Conservation (phyloP, 129 eudicot genomes). For the Saposhnikovia divaricata region DNA sequence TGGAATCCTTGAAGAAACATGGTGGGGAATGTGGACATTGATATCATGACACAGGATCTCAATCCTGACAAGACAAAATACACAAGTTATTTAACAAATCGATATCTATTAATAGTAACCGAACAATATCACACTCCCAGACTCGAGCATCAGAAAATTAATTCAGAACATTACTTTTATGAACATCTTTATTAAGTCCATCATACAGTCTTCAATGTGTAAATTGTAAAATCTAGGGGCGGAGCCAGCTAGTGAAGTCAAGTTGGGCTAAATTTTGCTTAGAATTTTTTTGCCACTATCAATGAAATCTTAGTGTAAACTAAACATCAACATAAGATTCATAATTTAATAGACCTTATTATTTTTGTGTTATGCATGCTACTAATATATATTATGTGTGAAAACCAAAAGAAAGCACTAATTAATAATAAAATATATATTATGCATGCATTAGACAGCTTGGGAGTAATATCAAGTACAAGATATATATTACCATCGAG, state of each 20-base stretch:
- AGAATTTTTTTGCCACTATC: no score
- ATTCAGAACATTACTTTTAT: not conserved
- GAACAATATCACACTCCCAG: no score
- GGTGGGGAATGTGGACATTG: slow-evolving; percentile 92
- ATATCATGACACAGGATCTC: slow-evolving; percentile 89
- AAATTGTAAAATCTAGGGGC: not conserved
- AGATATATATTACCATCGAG: slow-evolving; percentile 49
- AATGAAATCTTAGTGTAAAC: no score
- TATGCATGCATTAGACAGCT: not conserved
- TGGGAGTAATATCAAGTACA: not conserved
- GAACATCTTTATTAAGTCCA: not conserved
- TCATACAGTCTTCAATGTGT: not conserved
- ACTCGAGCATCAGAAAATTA: not conserved
- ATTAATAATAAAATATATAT: not conserved
- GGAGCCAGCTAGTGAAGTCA: no score
- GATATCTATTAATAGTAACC: not conserved
- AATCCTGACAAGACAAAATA: slow-evolving; percentile 50
- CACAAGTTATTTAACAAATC: slow-evolving; percentile 1
- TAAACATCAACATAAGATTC: no score
- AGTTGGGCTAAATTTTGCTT: no score
- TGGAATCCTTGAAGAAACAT: slow-evolving; percentile 80
- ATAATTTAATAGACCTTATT: no score
- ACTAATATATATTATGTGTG: no score
- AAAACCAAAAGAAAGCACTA: no score
- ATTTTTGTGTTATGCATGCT: no score